Base-by-base conservation (phyloP, 176 grass and related monocot species). In the Pontederia crassipes region DNA sequence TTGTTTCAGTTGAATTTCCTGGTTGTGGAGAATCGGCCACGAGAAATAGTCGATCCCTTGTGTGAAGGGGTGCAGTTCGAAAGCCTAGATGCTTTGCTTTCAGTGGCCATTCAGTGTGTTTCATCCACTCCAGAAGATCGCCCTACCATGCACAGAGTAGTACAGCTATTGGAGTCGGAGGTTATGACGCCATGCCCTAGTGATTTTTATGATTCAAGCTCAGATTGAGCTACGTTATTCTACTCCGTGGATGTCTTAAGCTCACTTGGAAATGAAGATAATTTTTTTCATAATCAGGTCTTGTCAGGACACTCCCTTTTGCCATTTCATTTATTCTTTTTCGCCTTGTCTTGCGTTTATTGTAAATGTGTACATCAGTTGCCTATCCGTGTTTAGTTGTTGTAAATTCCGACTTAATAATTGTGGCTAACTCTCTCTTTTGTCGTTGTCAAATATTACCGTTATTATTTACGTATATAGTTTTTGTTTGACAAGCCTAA, bases 161-260 rank as follows among this genome's bases (percentile, higher is more conserved):
- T 93, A 50, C 94, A 98, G 71, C 89, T 89, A 77, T 74, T 98
- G 50, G 94, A 98, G 79, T 98, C 94, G 9, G 88, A 98, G 70
- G 88, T 98, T 69, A 85, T 98, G 79, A 93, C 94, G 13, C 94
- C 94, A 66, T 98, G 94, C 17, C 88, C 85, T 17, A 92, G 87
- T 47, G 94, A 89, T 74, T 98, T 98, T 85, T 98, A 98, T 50
- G 88, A 98, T 80, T 98, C 66, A 0, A 69, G 56, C 35, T 69
- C 94, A 40, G 94, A 98, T 61, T 98, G 79, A 76, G 49, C 78
- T 62, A 48, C 14, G 28, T 65, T 28, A 28, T 12, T 51, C 27
- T 50, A 3, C 46, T 28, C 5, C 15, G 18, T 51, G 20, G 48
- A 27, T 15, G 50, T 13, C 50, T 47, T 47, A 13, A 11, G 9